A percentile compares a stretch with the other conserved stretches of the same genome.
These are phyloP conservation scores for Brachypodium distachyon DNA, from an alignment of 202 grass and related monocot genomes.

Conservation along the genomic window DNA sequence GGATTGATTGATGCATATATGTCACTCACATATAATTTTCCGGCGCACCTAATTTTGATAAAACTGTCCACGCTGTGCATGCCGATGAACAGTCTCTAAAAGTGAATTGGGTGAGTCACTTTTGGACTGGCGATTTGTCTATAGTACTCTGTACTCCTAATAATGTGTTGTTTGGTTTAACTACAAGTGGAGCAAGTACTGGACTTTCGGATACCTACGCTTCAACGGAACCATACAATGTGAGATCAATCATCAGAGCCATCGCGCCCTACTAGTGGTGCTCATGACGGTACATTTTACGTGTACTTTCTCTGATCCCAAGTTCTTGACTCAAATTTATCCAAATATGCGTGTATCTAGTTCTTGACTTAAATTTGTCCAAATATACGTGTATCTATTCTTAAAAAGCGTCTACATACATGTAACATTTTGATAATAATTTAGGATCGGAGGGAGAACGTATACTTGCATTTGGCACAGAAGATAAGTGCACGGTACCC, in stretches of 20 bases:
- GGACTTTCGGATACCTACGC: background rate
- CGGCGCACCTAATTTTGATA: slow-evolving; percentile 3
- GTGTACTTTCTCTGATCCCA: no score
- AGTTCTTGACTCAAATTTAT: no score
- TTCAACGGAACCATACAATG: slow-evolving; percentile 9
- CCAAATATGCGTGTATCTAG: no score
- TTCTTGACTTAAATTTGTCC: no score
- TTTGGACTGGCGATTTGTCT: background rate
- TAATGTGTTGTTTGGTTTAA: background rate
- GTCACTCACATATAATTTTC: background rate
- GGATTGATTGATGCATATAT: background rate
- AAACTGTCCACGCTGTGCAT: background rate
- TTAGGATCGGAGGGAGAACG: no score
- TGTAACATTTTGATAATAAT: no score
- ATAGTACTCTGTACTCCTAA: background rate
- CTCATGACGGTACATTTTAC: background rate
- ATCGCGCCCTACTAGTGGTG: background rate
- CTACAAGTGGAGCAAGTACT: background rate
- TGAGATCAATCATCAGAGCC: background rate
- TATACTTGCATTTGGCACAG: no score
- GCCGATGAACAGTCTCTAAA: background rate
- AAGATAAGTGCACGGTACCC: no score
- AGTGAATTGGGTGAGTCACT: background rate
- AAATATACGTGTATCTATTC: no score
- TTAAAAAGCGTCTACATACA: no score